Percentiles rank a stretch among this genome's conserved stretches.
phyloP scores from a whole-genome alignment of 768 basidiomycete genomes.

The Agrocybe praecox region DNA sequence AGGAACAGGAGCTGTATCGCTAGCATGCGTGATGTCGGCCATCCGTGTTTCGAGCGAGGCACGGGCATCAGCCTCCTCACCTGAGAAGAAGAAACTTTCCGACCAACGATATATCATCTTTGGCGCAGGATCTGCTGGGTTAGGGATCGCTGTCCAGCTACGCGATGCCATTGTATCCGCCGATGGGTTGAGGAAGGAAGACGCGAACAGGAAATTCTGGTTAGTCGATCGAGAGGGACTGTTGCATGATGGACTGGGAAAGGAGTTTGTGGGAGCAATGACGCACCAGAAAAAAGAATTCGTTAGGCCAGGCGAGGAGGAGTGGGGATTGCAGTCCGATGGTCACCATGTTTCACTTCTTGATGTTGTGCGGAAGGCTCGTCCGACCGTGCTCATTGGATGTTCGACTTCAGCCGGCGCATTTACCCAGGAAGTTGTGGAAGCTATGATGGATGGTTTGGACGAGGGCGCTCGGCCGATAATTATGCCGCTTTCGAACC shows the following conservation, averaged over 20 bases:
- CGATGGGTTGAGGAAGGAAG: constrained; percentile 50
- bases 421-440: constrained; percentile 75
- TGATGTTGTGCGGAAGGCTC: constrained; percentile 70
- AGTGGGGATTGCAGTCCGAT: constrained; percentile 23
- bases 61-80: constrained; percentile 14
- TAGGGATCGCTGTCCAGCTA: constrained; percentile 78
- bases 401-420: constrained; percentile 79
- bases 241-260: constrained; percentile 25
- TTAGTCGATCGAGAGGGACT: constrained; percentile 61
- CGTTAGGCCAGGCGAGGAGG: constrained; percentile 51
- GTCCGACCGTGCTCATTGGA: constrained; percentile 85
- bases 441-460: constrained; percentile 54
- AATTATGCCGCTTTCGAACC: constrained; percentile 85
- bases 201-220: constrained; percentile 71
- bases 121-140: constrained; percentile 81
- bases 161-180: constrained; percentile 71
- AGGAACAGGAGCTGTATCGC: constrained; percentile 77
- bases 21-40: constrained; percentile 70
- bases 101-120: constrained; percentile 81
- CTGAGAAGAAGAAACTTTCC: constrained; percentile 36
- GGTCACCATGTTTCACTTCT: constrained; percentile 53
- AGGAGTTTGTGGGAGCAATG: constrained; percentile 19
- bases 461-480: constrained; percentile 73
- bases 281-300: constrained; percentile 51
- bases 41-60: constrained; percentile 57